Conservation (phyloP, 164 flowering plant species). For the Aristolochia fimbriata region DNA sequence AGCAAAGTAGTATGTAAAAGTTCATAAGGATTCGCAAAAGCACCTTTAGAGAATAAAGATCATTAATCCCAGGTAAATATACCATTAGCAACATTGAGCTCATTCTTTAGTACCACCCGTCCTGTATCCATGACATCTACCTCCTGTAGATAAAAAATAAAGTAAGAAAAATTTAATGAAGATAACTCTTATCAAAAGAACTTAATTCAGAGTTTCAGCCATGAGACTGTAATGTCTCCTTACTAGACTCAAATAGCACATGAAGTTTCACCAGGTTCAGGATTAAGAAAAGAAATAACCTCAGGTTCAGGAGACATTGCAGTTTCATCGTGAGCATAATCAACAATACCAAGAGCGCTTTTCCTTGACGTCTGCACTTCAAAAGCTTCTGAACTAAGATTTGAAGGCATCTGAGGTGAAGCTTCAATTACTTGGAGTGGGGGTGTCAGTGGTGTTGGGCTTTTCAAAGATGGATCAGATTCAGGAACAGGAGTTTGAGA, state of each 20-base stretch:
- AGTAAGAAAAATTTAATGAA: background rate
- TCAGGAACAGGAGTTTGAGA: slow-evolving; percentile 13
- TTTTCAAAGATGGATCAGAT: slow-evolving; percentile 8
- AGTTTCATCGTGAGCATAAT: slow-evolving; percentile 76
- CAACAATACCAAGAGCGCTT: slow-evolving; percentile 46
- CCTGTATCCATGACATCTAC: slow-evolving; percentile 36
- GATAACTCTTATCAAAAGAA: background rate
- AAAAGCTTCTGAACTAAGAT: slow-evolving; percentile 1
- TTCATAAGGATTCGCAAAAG: background rate
- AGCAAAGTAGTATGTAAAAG: background rate
- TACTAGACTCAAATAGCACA: background rate
- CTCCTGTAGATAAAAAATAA: slow-evolving; percentile 32
- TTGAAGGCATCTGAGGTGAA: slow-evolving; percentile 6
- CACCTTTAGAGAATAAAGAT: background rate
- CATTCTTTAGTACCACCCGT: slow-evolving; percentile 17
- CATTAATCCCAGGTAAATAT: slow-evolving; percentile 1
- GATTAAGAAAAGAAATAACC: slow-evolving; percentile 24
- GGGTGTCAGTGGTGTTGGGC: slow-evolving; percentile 13
- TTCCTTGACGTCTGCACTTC: slow-evolving; percentile 17
- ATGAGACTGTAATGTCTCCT: background rate
- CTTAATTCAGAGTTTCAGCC: background rate
- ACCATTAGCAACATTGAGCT: slow-evolving; percentile 38
- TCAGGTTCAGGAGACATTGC: slow-evolving; percentile 92
- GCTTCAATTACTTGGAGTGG: background rate
- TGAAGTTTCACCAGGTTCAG: no score